phyloP scores from a whole-genome alignment of 1,139 yeast genomes.

The Pichia sp. region DNA sequence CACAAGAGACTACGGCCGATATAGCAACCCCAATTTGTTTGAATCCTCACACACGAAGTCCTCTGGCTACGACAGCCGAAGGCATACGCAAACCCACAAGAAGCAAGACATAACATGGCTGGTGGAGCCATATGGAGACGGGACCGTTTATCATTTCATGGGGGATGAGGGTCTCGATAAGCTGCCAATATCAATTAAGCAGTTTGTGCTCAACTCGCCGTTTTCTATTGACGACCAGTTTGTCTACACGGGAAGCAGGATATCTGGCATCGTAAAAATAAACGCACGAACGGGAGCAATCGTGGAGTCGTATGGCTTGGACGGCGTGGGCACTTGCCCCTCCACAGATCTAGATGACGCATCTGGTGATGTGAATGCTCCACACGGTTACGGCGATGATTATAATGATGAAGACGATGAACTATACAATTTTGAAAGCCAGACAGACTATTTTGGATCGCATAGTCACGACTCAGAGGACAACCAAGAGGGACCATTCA shows the following conservation, averaged over 20 bases:
- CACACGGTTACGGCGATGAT: background rate
- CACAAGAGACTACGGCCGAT: background rate
- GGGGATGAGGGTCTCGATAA: conserved; percentile 71
- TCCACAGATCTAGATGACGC: background rate
- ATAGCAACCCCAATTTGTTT: background rate
- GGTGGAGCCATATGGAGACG: conserved; percentile 88
- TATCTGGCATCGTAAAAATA: conserved; percentile 70
- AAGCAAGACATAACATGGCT: conserved; percentile 53
- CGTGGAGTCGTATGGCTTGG: conserved; percentile 61
- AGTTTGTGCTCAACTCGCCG: conserved; percentile 79
- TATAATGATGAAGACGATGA: conserved; percentile 13
- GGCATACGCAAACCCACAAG: background rate
- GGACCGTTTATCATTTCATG: conserved; percentile 82
- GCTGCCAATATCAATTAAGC: conserved; percentile 76
- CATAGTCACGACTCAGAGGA: conserved; percentile 10
- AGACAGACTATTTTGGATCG: conserved; percentile 9
- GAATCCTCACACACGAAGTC: background rate
- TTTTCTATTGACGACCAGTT: conserved; percentile 81
- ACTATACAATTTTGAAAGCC: conserved; percentile 11
- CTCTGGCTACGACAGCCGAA: conserved; percentile 3
- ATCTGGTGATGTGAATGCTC: background rate
- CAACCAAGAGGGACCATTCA: conserved; percentile 26
- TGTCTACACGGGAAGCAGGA: conserved; percentile 80
- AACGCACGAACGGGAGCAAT: conserved; percentile 75
- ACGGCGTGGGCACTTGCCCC: conserved; percentile 8